phyloP scores from a whole-genome alignment of 140 eudicot genomes.

The Flaveria floridana region DNA sequence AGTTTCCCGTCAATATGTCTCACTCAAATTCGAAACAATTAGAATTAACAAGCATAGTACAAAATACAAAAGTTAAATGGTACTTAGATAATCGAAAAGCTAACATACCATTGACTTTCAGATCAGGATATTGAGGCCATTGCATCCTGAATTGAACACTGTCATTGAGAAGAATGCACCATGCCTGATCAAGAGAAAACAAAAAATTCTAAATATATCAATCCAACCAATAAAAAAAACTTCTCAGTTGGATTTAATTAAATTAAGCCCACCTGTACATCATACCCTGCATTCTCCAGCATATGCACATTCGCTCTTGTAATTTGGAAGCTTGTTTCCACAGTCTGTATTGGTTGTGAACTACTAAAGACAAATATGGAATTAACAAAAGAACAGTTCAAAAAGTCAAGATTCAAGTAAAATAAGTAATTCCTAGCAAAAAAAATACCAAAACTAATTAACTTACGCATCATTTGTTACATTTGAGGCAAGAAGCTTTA shows the following conservation, averaged over 20 bases:
- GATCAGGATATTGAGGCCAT: slow-evolving; percentile 91
- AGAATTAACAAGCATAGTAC: slow-evolving; percentile 8
- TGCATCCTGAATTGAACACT: slow-evolving; percentile 94
- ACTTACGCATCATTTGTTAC: slow-evolving; percentile 61
- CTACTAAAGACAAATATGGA: slow-evolving; percentile 38
- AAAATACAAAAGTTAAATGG: slow-evolving; percentile 2
- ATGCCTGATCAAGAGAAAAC: slow-evolving; percentile 53
- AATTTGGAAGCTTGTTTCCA: slow-evolving; percentile 62
- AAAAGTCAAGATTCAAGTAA: slow-evolving; percentile 8
- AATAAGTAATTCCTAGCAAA: slow-evolving; percentile 10
- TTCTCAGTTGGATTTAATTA: slow-evolving; percentile 5
- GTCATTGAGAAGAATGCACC: slow-evolving; percentile 97
- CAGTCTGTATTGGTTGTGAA: slow-evolving; percentile 50
- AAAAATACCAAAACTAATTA: slow-evolving; percentile 18
- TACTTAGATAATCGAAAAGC: slow-evolving; percentile 14
- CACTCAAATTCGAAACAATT: slow-evolving; percentile 2
- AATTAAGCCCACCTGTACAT: slow-evolving; percentile 60
- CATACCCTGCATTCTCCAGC: slow-evolving; percentile 54
- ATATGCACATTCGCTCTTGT: slow-evolving; percentile 51
- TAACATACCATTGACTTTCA: slow-evolving; percentile 75
- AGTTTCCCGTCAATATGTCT: neutral
- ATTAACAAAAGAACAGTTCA: neutral
- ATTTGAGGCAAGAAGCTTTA: slow-evolving; percentile 48
- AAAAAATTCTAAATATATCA: neutral
- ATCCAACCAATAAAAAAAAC: slow-evolving; percentile 3